phyloP scores from a whole-genome alignment of 2,329 filamentous ascomycete genomes.

The Aspergillus neotritici region DNA sequence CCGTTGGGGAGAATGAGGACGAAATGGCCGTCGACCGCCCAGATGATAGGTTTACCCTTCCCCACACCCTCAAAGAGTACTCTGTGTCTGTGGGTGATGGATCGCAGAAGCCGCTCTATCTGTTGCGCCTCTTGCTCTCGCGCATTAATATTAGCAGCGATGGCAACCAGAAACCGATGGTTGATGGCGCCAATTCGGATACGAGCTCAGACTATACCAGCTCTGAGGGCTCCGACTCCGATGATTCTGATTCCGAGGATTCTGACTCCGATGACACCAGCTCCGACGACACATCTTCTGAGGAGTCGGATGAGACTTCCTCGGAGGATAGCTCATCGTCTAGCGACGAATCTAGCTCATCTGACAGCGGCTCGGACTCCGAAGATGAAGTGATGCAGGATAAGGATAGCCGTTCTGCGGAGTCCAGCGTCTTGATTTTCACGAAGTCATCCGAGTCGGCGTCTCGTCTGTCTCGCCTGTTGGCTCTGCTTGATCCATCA shows the following conservation, averaged over 20 bases:
- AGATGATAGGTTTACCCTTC: constrained; percentile 53
- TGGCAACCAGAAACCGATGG: constrained; percentile 6
- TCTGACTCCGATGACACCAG: constrained; percentile 17
- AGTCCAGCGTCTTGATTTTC: constrained; percentile 65
- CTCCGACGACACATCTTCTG: constrained; percentile 13
- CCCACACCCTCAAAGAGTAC: constrained; percentile 57
- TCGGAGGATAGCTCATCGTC: constrained; percentile 8
- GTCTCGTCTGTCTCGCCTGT: constrained; percentile 74
- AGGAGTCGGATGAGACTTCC: constrained; percentile 29
- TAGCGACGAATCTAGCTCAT: constrained; percentile 10
- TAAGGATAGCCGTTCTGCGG: constrained; percentile 27
- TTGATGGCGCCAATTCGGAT: constrained; percentile 7
- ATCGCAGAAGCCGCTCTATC: constrained; percentile 72
- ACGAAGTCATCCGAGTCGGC: constrained; percentile 86
- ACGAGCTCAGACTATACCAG: constrained; percentile 16
- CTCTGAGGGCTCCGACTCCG: constrained; percentile 32
- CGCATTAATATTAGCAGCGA: constrained; percentile 23
- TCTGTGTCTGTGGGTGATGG: constrained; percentile 64
- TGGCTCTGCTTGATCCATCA: constrained; percentile 60
- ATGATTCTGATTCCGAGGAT: constrained; percentile 24
- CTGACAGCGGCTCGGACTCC: constrained; percentile 17
- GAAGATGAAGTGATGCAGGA: constrained; percentile 11
- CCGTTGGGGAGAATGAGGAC: constrained; percentile 15
- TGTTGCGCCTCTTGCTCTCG: constrained; percentile 66
- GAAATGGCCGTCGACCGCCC: constrained; percentile 15